Evolutionary conservation across 1,284 basidiomycete species (phyloP).

Genomic region (Volvariella surrecta): DNA sequence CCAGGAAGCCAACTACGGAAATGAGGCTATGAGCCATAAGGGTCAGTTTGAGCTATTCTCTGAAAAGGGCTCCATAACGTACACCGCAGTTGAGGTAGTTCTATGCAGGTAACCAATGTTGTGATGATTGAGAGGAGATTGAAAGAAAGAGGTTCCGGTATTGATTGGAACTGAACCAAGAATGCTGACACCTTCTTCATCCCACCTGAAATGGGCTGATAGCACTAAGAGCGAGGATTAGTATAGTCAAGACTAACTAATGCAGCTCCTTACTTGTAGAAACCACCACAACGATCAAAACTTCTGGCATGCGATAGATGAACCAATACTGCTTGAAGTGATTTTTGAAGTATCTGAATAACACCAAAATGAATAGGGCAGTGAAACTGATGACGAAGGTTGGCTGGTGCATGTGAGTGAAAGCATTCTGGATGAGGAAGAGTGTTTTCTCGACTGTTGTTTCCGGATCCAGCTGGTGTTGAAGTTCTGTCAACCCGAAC

Average conservation of each 20-base stretch:
- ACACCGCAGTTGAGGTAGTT: conserved; percentile 78
- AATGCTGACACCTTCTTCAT: conserved; percentile 70
- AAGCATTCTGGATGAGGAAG: conserved; percentile 66
- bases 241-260: conserved; percentile 10
- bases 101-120: conserved; percentile 59
- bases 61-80: conserved; percentile 18
- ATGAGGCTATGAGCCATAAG: too few relatives aligned
- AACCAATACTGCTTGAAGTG: conserved; percentile 47
- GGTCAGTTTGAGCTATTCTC: not conserved
- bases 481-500: conserved; percentile 64
- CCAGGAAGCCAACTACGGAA: conserved; percentile 70
- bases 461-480: conserved; percentile 45
- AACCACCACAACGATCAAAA: conserved; percentile 59
- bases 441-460: conserved; percentile 69
- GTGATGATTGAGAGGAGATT: conserved; percentile 54
- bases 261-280: conserved; percentile 79
- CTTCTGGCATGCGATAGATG: conserved; percentile 81
- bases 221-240: conserved; percentile 40
- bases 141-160: conserved; percentile 49
- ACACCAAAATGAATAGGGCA: conserved; percentile 57
- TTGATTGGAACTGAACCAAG: conserved; percentile 69
- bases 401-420: conserved; percentile 45
- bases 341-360: conserved; percentile 45
- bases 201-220: conserved; percentile 68
- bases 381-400: conserved; percentile 72